Base-by-base conservation (phyloP, 441 rosid genomes). In the Erodium trifolium region DNA sequence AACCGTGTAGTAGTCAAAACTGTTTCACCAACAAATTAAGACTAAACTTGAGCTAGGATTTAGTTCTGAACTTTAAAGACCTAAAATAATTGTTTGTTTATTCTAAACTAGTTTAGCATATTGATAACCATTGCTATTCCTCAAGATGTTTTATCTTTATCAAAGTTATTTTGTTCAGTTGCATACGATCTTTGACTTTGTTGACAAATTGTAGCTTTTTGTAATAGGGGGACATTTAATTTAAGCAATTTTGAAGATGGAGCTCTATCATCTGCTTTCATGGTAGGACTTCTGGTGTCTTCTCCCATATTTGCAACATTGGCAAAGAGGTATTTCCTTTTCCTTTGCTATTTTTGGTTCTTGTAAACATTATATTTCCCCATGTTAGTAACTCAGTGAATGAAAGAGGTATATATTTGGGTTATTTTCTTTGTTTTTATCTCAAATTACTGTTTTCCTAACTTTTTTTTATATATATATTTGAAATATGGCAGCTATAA, bases 221-320 rank as follows among this genome's bases (percentile, higher is more conserved):
- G 63, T 63, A 59, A 65, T 84, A 92, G 98, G 85, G 98, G 98
- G 3, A 91, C 86, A 45, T 92, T 92, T 78, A 79, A 86, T 78
- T 82, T 94, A 71, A 87, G 73, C 81, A 92, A 94, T 78, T 94
- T 94, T 67, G 87, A 94, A 77, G 98, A 94, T 78, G 98, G 99
- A 74, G 70, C 82, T 75, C 74, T 92, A 47, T 92, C 99, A 70
- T 94, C 99, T 71, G 97, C 96, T 69, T 94, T 94, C 78, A 86
- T 94, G 98, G 98, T 94, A 80, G 99, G 99, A 43, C 90, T 94
- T 79, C 94, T 94, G 70, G 78, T 86, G 70, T 86, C 94, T 67
- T 90, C 96, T 82, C 99, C 98, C 23, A 81, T 92, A 67, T 93
- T 94, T 86, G 99, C 99, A 71, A 80, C 94, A 11, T 67, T 86